Evolutionary conservation across 306 rosid genomes (phyloP).

Genomic region (Ormosia emarginata): DNA sequence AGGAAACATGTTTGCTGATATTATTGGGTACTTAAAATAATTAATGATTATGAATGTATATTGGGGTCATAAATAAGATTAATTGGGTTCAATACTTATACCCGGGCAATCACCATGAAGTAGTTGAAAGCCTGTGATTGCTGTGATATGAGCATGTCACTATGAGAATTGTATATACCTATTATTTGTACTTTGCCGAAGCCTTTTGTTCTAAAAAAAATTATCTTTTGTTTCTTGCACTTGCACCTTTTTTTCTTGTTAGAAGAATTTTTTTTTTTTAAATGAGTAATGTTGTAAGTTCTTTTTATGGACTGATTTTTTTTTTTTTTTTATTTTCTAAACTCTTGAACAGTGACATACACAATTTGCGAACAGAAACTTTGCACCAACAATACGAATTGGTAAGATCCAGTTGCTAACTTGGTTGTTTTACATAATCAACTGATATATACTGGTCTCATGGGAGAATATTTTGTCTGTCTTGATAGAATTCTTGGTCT

Average conservation of each 20-base stretch:
- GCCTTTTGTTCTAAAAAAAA: not conserved
- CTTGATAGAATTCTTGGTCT: not conserved
- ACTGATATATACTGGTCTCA: not conserved
- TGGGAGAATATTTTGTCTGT: not conserved
- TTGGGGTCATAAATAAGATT: conserved; percentile 4
- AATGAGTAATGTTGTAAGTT: not conserved
- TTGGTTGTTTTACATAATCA: not conserved
- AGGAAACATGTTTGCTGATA: conserved; percentile 17
- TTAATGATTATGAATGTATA: not conserved
- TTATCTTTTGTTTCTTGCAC: not conserved
- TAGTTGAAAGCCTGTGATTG: not conserved
- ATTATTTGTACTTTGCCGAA: not conserved
- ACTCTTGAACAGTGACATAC: conserved; percentile 66
- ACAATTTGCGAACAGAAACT: conserved; percentile 81
- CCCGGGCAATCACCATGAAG: not conserved
- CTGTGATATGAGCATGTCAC: conserved; percentile 3
- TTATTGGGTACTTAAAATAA: conserved; percentile 23
- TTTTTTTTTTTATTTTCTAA: not conserved
- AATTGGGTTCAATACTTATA: not conserved
- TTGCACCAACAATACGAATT: conserved; percentile 82
- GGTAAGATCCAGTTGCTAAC: conserved; percentile 53
- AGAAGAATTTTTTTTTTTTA: not conserved
- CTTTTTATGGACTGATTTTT: conserved; percentile 3
- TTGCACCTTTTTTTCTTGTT: not conserved
- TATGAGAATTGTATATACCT: not conserved